Percentiles rank a stretch among this genome's conserved stretches.
These are phyloP conservation scores for Parietaria judaica DNA, from an alignment of 306 rosid species.

Conservation along the genomic window DNA sequence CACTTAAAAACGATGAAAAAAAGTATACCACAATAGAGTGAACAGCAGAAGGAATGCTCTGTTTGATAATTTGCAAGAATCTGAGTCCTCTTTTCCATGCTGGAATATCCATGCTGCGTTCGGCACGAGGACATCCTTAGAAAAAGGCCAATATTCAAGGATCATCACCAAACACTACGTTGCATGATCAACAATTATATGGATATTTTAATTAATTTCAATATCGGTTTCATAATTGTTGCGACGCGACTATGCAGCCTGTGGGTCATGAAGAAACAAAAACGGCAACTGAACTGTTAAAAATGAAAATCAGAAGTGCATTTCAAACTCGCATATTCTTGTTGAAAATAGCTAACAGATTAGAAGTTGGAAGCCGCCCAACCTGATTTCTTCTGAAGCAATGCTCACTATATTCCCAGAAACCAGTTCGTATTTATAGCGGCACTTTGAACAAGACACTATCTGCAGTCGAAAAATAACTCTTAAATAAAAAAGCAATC, in stretches of 20 bases:
- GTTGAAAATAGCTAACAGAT: slow-evolving; percentile 1
- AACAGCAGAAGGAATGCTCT: slow-evolving; percentile 69
- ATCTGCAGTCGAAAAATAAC: slow-evolving; percentile 49
- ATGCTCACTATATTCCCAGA: slow-evolving; percentile 71
- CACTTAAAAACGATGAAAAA: slow-evolving; percentile 16
- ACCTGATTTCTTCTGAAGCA: slow-evolving; percentile 96
- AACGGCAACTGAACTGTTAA: too few species aligned
- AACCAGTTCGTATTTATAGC: slow-evolving; percentile 86
- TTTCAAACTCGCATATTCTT: too few species aligned
- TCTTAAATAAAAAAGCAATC: background rate
- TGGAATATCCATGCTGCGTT: slow-evolving; percentile 98
- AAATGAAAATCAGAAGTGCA: background rate
- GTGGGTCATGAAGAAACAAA: too few species aligned
- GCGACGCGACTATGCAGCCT: too few species aligned
- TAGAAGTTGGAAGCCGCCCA: slow-evolving; percentile 26
- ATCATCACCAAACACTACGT: slow-evolving; percentile 64
- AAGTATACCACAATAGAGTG: slow-evolving; percentile 86
- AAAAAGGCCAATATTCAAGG: slow-evolving; percentile 79
- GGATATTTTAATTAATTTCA: background rate
- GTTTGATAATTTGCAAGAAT: slow-evolving; percentile 59
- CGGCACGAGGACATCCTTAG: slow-evolving; percentile 99
- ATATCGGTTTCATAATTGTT: background rate
- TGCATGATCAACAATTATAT: slow-evolving; percentile 22
- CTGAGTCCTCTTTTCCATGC: slow-evolving; percentile 81
- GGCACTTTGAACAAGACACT: slow-evolving; percentile 83